Evolutionary conservation across 495 filamentous ascomycete species (phyloP), one percentile per base, ranked within the genome.

Genomic region (Penicillium ochrochloron): DNA sequence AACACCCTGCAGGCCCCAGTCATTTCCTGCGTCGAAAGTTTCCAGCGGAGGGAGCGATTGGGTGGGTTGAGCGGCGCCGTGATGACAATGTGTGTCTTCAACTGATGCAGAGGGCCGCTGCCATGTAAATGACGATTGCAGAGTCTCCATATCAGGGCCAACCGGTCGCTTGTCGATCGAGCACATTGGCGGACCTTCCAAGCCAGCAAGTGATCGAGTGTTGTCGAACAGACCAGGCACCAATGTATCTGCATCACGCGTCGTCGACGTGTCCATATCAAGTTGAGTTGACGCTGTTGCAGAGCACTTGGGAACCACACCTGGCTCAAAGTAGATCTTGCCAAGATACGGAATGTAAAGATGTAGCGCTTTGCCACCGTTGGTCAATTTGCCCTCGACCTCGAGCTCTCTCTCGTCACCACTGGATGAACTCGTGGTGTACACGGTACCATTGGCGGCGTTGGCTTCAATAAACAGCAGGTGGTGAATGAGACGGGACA

Each of bases 311-410:
- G 57, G 39, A 15, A 59, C 23, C 12, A 51, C 52, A 2, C 70
- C 68, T 9, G 59, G 71, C 34, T 73, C 73, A 50, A 79, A 70
- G 11, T 67, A 67, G 42, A 80, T 74, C 5, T 65, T 75, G 2
- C 79, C 80, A 67, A 80, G 77, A 57, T 78, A 79, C 1, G 80
- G 79, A 52, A 82, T 77, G 14, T 71, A 59, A 8, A 77, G 62
- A 25, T 73, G 62, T 15, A 75, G 34, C 8, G 58, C 52, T 34
- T 59, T 63, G 17, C 53, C 65, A 14, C 54, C 60, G 12, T 65
- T 61, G 11, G 61, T 60, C 5, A 64, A 23, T 6, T 29, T 60
- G 44, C 61, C 62, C 11, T 60, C 54, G 35, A 19, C 58, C 39
- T 65, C 72, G 27, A 62, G 15, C 0, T 54, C 65, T 15, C 65